Conservation (phyloP, 2,329 filamentous ascomycete species). For the Ambrosiella cleistominuta region DNA sequence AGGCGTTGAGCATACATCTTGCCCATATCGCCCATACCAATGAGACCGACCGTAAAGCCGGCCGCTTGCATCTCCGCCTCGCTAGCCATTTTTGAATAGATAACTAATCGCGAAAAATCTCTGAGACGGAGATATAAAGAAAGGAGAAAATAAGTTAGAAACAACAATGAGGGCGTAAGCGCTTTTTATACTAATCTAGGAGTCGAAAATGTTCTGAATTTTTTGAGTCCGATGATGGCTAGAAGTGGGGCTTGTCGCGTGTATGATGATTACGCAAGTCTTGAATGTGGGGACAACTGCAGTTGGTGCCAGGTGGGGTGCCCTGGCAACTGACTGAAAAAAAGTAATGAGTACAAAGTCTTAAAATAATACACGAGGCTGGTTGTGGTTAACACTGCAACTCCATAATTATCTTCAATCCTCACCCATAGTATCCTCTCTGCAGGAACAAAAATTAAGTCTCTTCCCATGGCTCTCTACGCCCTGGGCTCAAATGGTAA, state of each 20-base stretch:
- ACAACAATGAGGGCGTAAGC: neutral
- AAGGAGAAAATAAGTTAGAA: neutral
- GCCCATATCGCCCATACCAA: constrained; percentile 99
- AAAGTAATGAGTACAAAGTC: neutral
- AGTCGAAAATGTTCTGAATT: constrained; percentile 4
- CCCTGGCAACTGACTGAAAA: neutral
- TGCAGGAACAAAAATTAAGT: neutral
- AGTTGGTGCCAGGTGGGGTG: neutral
- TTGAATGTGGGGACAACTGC: neutral
- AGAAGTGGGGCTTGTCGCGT: constrained; percentile 3
- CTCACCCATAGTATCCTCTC: neutral
- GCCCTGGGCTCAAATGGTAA: constrained; percentile 63
- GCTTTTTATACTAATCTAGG: constrained; percentile 5
- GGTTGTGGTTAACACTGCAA: neutral
- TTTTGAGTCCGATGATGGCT: neutral
- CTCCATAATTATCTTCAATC: neutral
- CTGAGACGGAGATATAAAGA: neutral
- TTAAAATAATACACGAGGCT: neutral
- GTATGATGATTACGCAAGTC: neutral
- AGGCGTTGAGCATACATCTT: constrained; percentile 91
- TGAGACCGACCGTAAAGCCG: constrained; percentile 70
- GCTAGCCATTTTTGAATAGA: constrained; percentile 6
- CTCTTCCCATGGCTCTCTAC: constrained; percentile 30
- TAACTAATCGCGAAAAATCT: neutral
- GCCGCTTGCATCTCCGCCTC: constrained; percentile 29